Evolutionary conservation across 2,329 filamentous ascomycete species (phyloP).

Genomic region (Fusarium tuaranense): DNA sequence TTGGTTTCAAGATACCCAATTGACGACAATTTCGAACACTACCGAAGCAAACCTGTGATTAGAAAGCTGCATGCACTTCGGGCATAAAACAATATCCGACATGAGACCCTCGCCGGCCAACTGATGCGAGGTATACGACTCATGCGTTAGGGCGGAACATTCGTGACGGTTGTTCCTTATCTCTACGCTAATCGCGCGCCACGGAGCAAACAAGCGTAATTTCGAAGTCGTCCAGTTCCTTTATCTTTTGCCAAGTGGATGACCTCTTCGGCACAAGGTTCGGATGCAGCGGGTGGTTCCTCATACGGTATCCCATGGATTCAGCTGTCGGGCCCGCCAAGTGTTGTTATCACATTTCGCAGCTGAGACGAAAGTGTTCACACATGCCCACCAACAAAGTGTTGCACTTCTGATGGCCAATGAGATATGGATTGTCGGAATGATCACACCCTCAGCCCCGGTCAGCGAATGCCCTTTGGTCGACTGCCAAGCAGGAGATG

Average conservation of each 20-base stretch:
- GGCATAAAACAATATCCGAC: background rate
- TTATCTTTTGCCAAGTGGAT: conserved; percentile 31
- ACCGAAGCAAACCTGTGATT: conserved; percentile 14
- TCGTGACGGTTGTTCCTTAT: conserved; percentile 32
- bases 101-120: background rate
- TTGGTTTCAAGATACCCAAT: conserved; percentile 16
- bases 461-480: background rate
- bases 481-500: background rate
- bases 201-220: conserved; percentile 18
- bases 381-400: background rate
- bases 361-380: conserved; percentile 11
- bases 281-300: conserved; percentile 1
- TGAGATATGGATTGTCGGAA: conserved; percentile 2
- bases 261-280: background rate
- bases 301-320: background rate
- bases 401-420: background rate
- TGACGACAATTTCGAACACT: conserved; percentile 3
- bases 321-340: conserved; percentile 17
- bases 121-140: background rate
- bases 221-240: conserved; percentile 1
- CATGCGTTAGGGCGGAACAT: conserved; percentile 2
- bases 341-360: conserved; percentile 1
- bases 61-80: background rate
- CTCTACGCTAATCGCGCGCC: conserved; percentile 34
- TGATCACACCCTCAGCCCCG: background rate